These are phyloP conservation scores for Pichia nakasei DNA, from an alignment of 805 yeast genomes.

Conservation along the genomic window DNA sequence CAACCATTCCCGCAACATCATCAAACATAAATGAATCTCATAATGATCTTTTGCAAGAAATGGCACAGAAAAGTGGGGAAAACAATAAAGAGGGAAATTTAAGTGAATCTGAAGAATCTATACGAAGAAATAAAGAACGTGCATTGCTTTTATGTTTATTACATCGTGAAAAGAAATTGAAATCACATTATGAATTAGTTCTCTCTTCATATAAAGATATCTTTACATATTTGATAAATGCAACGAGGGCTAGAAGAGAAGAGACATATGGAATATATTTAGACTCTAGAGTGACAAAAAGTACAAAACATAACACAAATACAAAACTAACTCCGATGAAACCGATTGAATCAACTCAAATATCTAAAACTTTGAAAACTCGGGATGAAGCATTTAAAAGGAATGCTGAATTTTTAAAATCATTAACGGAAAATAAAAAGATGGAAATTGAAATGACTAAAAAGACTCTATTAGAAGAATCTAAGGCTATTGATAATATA, in stretches of 20 bases:
- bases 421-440: background rate
- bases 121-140: background rate
- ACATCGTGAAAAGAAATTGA: background rate
- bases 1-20: background rate
- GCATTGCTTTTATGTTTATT: background rate
- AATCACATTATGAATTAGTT: background rate
- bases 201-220: background rate
- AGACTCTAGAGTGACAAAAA: background rate
- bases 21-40: background rate
- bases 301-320: background rate
- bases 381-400: background rate
- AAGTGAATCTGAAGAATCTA: background rate
- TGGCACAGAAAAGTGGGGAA: slow-evolving; percentile 1
- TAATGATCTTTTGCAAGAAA: background rate
- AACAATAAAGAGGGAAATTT: background rate
- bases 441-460: background rate
- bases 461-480: background rate
- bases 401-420: slow-evolving; percentile 3
- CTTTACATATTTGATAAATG: background rate
- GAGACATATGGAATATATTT: background rate
- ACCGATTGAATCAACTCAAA: slow-evolving; percentile 1
- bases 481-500: no score
- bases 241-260: background rate
- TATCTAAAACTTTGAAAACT: background rate
- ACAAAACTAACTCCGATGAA: background rate